Evolutionary conservation across 257 asterid species (phyloP), one percentile per base, ranked within the genome.

Genomic region (Rauvolfia tetraphylla): DNA sequence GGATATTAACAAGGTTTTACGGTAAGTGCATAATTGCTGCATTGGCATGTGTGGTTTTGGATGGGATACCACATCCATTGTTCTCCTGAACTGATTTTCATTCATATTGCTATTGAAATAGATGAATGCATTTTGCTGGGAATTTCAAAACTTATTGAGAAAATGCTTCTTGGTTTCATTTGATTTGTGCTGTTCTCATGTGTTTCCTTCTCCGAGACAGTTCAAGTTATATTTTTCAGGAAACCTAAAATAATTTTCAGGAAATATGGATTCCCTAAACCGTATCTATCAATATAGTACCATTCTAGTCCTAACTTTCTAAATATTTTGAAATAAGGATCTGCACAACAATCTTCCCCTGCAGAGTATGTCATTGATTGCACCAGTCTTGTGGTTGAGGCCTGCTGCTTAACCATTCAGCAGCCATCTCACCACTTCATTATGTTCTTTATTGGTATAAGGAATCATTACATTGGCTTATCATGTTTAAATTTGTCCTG

Each of bases 1-100:
- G 85, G 99, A 95, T 84, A 93, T 95, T 72, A 95, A 95, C 90
- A 93, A 95, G 90, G 98, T 95, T 74, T 84, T 95, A 88, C 86
- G 99, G 99, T 93, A 86, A 80, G 82, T 61, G 48, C 51, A 38
- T 27, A 69, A 75, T 69, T 79, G 67, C 39, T 68, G 62, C 20
- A 25, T 69, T 72, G 79, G 48, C 54, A 48, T 75, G 23, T 57
- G 42, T 53, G 73, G 62, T 48, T 41, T 34, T 25, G 31, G 33
- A 44, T 61, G 36, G 56, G 20, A 1, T 15, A 0, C 4, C 57
- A 36, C 23, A 33, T 54, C 17, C 54, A 27, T 53, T 38, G 5
- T 73, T 53, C 33, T 48, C 27, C n/a, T 58, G 58, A 23, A 18
- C n/a, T 33, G 18, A 33, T 25, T 33, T 25, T 49, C 58, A 56